Conservation (phyloP, 192 early-diverging fungal species). For the Umbelopsis vinacea region DNA sequence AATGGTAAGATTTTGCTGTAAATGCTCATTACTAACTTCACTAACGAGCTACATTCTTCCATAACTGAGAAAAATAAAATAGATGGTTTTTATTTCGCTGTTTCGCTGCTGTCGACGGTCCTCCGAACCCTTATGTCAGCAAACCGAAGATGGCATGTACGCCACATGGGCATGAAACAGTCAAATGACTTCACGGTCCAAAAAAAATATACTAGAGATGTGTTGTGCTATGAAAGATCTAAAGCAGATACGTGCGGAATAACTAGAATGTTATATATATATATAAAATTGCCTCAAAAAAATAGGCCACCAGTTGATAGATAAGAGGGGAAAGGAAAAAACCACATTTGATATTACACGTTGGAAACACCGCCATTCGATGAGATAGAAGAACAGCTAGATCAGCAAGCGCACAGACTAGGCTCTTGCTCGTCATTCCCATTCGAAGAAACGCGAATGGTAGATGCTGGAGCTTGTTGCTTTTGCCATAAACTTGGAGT, state of each 20-base stretch:
- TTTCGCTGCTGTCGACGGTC: not conserved
- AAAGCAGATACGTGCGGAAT: too few relatives aligned
- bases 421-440: constrained; percentile 14
- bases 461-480: constrained; percentile 27
- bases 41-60: too few relatives aligned
- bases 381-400: not conserved
- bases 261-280: too few relatives aligned
- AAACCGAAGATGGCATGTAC: not conserved
- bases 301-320: too few relatives aligned
- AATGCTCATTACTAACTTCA: too few relatives aligned
- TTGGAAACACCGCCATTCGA: not conserved
- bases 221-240: too few relatives aligned
- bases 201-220: too few relatives aligned
- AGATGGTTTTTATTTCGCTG: not conserved
- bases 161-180: not conserved
- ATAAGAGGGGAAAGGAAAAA: not conserved
- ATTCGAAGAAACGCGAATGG: constrained; percentile 25
- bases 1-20: too few relatives aligned
- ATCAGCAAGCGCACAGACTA: constrained; percentile 27
- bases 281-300: too few relatives aligned
- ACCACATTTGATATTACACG: not conserved
- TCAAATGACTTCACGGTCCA: not conserved
- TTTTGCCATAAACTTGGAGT: constrained; percentile 74
- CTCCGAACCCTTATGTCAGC: constrained; percentile 17
- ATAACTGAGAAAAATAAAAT: not conserved